Base-by-base conservation (phyloP, 163 green algal species). In the Scenedesmus sp. region DNA sequence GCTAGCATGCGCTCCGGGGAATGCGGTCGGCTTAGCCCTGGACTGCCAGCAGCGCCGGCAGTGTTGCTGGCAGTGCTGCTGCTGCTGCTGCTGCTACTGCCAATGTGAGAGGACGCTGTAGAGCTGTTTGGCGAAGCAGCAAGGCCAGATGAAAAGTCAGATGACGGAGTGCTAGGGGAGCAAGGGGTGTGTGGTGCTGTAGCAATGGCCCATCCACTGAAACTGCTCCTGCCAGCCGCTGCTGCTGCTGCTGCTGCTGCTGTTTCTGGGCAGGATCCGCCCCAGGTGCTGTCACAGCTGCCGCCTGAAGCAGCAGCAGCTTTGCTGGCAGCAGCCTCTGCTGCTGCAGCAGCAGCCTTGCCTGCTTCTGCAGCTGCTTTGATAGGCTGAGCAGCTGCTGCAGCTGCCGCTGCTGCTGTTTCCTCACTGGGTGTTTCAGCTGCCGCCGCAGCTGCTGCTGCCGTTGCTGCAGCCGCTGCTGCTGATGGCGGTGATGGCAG, bases 191-290 rank as follows among this genome's bases (percentile, higher is more conserved):
- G n/a, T 20, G 83, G n/a, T 56, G 83, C 83, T 77, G 54, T 87
- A 2, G 20, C 55, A 23, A 70, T 87, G 6, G 77, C 46, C 55
- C 82, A 64, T 4, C 82, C 55, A 10, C 56, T 6, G 70, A 59
- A 56, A 9, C 76, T 84, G 76, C 76, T 59, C 10, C 34, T 57
- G 6, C 20, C 76, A 60, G 34, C 10, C 10, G 76, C 34, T 59
- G 76, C 76, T 57, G 76, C 76, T 59, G 76, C 34, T 59, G 55
- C 82, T 52, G n/a, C 83, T 88, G 83, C 56, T 73, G 12, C 70
- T 79, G 23, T 23, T 16, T 46, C 70, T 15, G 70, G 70, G 70
- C 7, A 79, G 23, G 70, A 46, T 7, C 70, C 70, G 13, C 70
- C 70, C 70, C 70, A 79, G 3, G 70, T 16, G 6, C 70, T 79